These are phyloP conservation scores for Zymoseptoria ardabiliae DNA, from an alignment of 2,329 filamentous ascomycete genomes.

Conservation along the genomic window DNA sequence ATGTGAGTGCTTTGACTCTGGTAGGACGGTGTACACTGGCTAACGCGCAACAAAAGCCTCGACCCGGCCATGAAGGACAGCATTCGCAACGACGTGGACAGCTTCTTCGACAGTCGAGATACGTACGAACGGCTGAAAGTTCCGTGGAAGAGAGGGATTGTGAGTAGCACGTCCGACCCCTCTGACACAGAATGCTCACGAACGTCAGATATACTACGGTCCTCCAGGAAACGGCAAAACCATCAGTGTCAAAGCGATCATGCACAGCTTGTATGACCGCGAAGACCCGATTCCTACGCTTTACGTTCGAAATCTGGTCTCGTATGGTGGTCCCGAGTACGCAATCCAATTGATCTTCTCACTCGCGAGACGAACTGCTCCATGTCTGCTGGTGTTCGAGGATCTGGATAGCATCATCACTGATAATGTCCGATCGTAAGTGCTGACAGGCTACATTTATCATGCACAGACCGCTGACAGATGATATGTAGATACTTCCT, in stretches of 20 bases:
- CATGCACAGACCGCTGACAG: background rate
- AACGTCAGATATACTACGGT: constrained; percentile 45
- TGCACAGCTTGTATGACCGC: constrained; percentile 54
- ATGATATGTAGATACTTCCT: constrained; percentile 49
- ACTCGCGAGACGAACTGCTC: constrained; percentile 55
- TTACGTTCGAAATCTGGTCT: constrained; percentile 50
- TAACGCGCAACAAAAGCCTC: constrained; percentile 52
- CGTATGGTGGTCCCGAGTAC: constrained; percentile 50
- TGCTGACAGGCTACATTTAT: background rate
- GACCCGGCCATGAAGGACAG: constrained; percentile 57
- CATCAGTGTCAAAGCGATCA: constrained; percentile 63
- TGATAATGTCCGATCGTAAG: constrained; percentile 46
- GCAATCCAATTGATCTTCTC: constrained; percentile 48
- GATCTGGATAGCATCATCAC: constrained; percentile 62
- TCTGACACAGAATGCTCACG: constrained; percentile 44
- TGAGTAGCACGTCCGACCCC: constrained; percentile 57
- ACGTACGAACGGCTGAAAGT: constrained; percentile 56
- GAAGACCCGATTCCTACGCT: constrained; percentile 51
- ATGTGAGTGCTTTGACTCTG: background rate
- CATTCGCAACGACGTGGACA: constrained; percentile 56
- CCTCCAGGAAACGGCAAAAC: constrained; percentile 63
- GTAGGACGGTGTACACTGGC: constrained; percentile 49
- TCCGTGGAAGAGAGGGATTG: constrained; percentile 64
- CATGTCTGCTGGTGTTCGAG: constrained; percentile 65
- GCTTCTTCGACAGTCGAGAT: constrained; percentile 55